These are phyloP conservation scores for Monosporascus sp. DNA, from an alignment of 2,329 filamentous ascomycete genomes.

Conservation along the genomic window DNA sequence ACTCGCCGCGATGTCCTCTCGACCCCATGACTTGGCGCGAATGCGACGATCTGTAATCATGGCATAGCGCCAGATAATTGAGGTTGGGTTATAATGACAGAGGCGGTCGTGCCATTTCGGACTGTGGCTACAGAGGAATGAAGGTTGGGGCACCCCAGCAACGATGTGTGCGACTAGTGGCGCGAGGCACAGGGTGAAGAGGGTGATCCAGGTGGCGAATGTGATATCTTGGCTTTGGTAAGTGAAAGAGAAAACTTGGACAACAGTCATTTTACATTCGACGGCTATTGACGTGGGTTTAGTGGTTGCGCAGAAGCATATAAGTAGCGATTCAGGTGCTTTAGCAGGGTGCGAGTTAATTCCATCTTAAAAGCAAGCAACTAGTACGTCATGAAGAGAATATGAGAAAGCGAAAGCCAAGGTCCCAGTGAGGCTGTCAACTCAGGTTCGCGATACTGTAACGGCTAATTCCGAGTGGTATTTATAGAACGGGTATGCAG, in stretches of 20 bases:
- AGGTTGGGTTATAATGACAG: conserved; percentile 29
- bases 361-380: too few species aligned
- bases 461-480: too few species aligned
- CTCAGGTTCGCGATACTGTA: too few species aligned
- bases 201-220: conserved; percentile 24
- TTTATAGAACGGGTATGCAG: too few species aligned
- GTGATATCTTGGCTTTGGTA: conserved; percentile 6
- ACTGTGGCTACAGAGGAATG: conserved; percentile 10
- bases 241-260: not conserved
- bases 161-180: conserved; percentile 28
- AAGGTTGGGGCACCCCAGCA: conserved; percentile 17
- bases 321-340: too few species aligned
- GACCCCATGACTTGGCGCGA: conserved; percentile 23
- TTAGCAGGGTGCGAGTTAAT: too few species aligned
- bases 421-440: too few species aligned
- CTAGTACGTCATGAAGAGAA: too few species aligned
- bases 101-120: conserved; percentile 27
- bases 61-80: conserved; percentile 32
- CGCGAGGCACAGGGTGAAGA: conserved; percentile 26
- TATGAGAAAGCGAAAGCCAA: too few species aligned
- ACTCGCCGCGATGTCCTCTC: conserved; percentile 22
- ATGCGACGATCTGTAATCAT: conserved; percentile 29
- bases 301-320: too few species aligned
- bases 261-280: too few species aligned
- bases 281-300: too few species aligned